A percentile compares a stretch with the other conserved stretches of the same genome.
Evolutionary conservation across 2,329 filamentous ascomycete genomes (phyloP).

Genomic region (Colletotrichum tanaceti): DNA sequence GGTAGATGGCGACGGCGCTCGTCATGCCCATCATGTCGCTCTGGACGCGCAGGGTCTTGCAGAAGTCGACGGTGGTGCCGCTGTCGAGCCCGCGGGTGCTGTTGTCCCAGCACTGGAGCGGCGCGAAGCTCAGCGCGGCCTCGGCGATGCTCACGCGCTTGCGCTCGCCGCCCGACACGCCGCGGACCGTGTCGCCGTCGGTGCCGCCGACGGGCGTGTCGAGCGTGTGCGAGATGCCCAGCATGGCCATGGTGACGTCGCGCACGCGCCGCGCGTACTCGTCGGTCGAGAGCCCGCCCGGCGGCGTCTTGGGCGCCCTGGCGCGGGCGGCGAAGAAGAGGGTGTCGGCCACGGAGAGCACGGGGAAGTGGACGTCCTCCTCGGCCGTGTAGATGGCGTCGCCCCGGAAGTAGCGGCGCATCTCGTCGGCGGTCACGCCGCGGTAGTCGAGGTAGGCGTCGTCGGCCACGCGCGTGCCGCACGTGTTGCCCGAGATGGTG

Average conservation of each 20-base stretch:
- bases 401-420: slow-evolving; percentile 54
- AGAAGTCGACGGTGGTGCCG: slow-evolving; percentile 74
- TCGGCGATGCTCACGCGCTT: slow-evolving; percentile 84
- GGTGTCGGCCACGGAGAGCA: slow-evolving; percentile 70
- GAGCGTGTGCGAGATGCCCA: slow-evolving; percentile 77
- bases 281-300: slow-evolving; percentile 56
- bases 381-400: slow-evolving; percentile 76
- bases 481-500: slow-evolving; percentile 71
- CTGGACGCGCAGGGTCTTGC: slow-evolving; percentile 68
- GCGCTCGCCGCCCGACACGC: slow-evolving; percentile 71
- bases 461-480: slow-evolving; percentile 61
- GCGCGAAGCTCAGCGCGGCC: slow-evolving; percentile 56
- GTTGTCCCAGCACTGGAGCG: slow-evolving; percentile 78
- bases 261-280: slow-evolving; percentile 66
- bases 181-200: slow-evolving; percentile 69
- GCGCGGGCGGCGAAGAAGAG: slow-evolving; percentile 71
- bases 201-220: slow-evolving; percentile 78
- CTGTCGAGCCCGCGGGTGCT: slow-evolving; percentile 73
- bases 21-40: slow-evolving; percentile 69
- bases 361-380: slow-evolving; percentile 72
- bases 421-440: slow-evolving; percentile 37
- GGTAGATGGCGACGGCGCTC: slow-evolving; percentile 72
- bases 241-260: slow-evolving; percentile 77
- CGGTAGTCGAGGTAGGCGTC: slow-evolving; percentile 35
- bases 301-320: slow-evolving; percentile 60